Base-by-base conservation (phyloP, 2,329 filamentous ascomycete genomes). In the Clarireedia hainanense region DNA sequence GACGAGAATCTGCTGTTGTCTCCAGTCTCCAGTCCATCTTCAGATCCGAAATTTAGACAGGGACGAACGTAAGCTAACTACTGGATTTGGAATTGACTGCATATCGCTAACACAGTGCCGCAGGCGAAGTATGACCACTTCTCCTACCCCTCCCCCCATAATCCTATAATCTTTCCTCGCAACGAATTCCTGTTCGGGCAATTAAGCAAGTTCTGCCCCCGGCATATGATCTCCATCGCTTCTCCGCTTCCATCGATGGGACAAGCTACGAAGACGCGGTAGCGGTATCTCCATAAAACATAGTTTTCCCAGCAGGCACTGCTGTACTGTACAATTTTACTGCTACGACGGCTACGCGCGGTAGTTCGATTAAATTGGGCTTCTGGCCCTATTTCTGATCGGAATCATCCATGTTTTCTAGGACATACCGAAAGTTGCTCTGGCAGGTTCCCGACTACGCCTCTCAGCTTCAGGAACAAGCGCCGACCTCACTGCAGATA, bases 391-490 rank as follows among this genome's bases (percentile, higher is more conserved):
- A 24, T 12, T 30, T 23, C 20, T 45, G 50, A 43, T 36, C 55
- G 24, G 36, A 36, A 15, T 30, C 46, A 55, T 45, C 52, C 52
- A 55, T 55, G 46, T 34, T 17, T 7, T 24, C 20, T 34, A 24
- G 34, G 4, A 40, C 36, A 55, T 55, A 36, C 51, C 43, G 27
- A 20, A 12, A 39, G 10, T n/a, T 26, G 17, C 34, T 30, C 45
- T 50, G 52, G 52, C 34, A 55, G 45, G 30, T 24, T 48, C 45
- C 52, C 52, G 58, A 59, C 64, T 58, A 63, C 64, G 64, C 64
- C 65, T 55, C 59, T 47, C 26, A 49, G 50, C 63, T 66, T 64
- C 65, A 67, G 64, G 63, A 63, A 65, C 65, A 65, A 64, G 63
- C 65, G 61, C 63, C 57, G 50, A 47, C 47, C 34, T 47, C 20